These are phyloP conservation scores for Venturia effusa DNA, from an alignment of 2,329 filamentous ascomycete species.

Conservation along the genomic window DNA sequence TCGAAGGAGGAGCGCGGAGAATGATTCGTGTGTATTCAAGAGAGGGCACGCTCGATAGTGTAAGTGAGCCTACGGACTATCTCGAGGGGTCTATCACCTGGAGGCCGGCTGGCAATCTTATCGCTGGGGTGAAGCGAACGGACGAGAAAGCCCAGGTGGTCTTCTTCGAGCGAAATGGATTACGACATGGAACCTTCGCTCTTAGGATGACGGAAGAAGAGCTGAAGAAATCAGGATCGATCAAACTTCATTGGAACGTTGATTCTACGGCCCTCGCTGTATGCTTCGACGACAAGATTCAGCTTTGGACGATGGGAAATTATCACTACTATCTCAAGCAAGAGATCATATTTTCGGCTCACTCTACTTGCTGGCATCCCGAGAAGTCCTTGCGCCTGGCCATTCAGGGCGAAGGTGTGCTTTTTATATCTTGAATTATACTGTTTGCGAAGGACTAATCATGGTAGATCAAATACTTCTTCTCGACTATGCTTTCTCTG, in stretches of 20 bases:
- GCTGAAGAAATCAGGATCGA: conserved; percentile 40
- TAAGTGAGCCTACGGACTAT: conserved; percentile 87
- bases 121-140: conserved; percentile 74
- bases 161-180: conserved; percentile 95
- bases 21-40: conserved; percentile 83
- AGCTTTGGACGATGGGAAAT: conserved; percentile 94
- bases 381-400: conserved; percentile 67
- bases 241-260: conserved; percentile 76
- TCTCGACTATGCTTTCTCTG: conserved; percentile 57
- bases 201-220: conserved; percentile 56
- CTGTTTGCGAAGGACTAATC: conserved; percentile 10
- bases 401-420: conserved; percentile 34
- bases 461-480: conserved; percentile 40
- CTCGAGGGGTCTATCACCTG: conserved; percentile 83
- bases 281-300: conserved; percentile 60
- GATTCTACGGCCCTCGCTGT: conserved; percentile 88
- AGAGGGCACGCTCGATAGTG: conserved; percentile 82
- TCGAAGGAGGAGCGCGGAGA: conserved; percentile 59
- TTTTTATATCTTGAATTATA: conserved; percentile 2
- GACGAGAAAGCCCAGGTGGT: conserved; percentile 64
- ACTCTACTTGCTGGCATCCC: conserved; percentile 57
- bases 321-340: conserved; percentile 98
- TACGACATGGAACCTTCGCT: conserved; percentile 91
- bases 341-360: conserved; percentile 44
- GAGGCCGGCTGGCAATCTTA: conserved; percentile 81